Conservation (phyloP, 2,329 filamentous ascomycete species). For the Botrytis paeoniae region DNA sequence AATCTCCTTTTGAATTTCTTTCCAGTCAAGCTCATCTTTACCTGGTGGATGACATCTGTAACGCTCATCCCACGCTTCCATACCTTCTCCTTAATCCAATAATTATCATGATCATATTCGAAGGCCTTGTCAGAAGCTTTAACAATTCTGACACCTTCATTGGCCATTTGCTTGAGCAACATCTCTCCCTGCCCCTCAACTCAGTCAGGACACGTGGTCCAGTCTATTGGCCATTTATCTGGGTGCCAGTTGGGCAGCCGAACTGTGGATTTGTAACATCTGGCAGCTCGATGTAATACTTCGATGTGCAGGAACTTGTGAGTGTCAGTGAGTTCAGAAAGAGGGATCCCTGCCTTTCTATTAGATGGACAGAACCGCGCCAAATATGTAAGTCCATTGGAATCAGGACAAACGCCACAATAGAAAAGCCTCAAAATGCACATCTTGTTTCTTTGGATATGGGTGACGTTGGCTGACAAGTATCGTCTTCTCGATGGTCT, state of each 20-base stretch:
- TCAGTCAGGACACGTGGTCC: background rate
- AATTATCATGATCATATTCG: background rate
- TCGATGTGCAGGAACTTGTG: background rate
- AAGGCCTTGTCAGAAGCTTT: background rate
- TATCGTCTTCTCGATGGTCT: background rate
- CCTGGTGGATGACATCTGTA: background rate
- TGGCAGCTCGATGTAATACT: background rate
- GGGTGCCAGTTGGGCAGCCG: too few relatives aligned
- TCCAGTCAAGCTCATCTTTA: background rate
- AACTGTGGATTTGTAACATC: background rate
- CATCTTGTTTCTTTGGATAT: background rate
- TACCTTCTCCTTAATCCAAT: background rate
- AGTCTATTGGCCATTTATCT: too few relatives aligned
- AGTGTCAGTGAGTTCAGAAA: rapidly evolving
- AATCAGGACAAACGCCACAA: background rate
- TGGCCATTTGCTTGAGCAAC: background rate
- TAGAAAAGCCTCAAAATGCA: background rate
- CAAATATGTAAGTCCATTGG: background rate
- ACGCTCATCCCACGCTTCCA: background rate
- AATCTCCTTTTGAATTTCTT: background rate
- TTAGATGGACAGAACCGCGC: background rate
- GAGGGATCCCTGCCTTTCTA: background rate
- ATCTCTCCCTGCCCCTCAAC: background rate
- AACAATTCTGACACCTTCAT: background rate
- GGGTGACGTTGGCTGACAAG: background rate